Evolutionary conservation across 805 yeast genomes (phyloP).

Genomic region (Candida broadrunensis): DNA sequence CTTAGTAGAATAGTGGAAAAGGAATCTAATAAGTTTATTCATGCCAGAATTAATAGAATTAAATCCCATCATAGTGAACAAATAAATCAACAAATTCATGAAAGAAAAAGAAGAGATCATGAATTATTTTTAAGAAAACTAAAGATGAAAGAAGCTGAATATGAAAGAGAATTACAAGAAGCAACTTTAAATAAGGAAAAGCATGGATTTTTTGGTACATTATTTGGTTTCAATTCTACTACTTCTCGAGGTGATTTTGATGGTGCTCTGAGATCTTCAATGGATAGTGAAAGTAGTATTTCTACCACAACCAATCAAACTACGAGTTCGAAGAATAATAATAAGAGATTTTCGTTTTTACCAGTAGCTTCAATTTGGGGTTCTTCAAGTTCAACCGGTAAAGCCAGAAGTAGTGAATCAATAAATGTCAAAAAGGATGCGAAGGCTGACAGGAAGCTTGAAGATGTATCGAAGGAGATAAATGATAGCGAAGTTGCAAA

Average conservation of each 20-base stretch:
- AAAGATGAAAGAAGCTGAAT: conserved; percentile 36
- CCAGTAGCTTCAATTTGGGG: conserved; percentile 9
- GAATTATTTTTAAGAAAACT: conserved; percentile 33
- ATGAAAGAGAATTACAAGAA: conserved; percentile 22
- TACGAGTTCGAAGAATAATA: not conserved
- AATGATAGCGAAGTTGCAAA: too few species aligned
- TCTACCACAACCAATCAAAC: conserved; percentile 1
- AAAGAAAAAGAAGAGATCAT: conserved; percentile 38
- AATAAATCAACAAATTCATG: conserved; percentile 33
- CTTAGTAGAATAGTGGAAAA: conserved; percentile 28
- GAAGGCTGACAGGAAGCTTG: not conserved
- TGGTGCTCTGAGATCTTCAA: not conserved
- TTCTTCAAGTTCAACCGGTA: not conserved
- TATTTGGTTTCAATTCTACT: conserved; percentile 23
- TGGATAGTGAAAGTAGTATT: conserved; percentile 2
- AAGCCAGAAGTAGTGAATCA: not conserved
- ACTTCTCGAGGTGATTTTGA: conserved; percentile 1
- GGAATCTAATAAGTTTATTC: conserved; percentile 37
- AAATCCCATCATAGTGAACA: conserved; percentile 37
- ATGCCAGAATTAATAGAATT: conserved; percentile 34
- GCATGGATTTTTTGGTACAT: conserved; percentile 26
- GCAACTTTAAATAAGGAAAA: conserved; percentile 3
- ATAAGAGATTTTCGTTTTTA: conserved; percentile 18
- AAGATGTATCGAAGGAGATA: not conserved
- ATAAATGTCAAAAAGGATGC: not conserved